These are phyloP conservation scores for Trametes cubensis DNA, from an alignment of 768 basidiomycete genomes.

Conservation along the genomic window DNA sequence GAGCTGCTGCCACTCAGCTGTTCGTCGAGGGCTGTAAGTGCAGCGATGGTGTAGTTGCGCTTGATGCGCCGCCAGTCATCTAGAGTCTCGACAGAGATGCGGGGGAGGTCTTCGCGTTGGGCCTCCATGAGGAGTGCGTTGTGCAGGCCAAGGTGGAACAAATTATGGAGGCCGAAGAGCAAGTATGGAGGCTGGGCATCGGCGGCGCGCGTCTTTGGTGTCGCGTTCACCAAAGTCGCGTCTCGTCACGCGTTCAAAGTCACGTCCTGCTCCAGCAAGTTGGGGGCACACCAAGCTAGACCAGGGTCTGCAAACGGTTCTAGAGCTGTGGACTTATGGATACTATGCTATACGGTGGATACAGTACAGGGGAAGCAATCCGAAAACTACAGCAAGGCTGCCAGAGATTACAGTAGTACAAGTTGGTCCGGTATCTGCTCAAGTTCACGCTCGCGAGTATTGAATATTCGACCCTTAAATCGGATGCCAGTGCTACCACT, in stretches of 20 bases:
- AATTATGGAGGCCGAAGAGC: background rate
- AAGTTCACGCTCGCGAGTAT: background rate
- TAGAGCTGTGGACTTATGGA: too few species aligned
- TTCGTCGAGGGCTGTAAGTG: slow-evolving; percentile 49
- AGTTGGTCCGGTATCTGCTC: background rate
- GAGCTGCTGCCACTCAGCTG: slow-evolving; percentile 46
- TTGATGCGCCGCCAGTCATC: slow-evolving; percentile 69
- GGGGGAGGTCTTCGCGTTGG: slow-evolving; percentile 45
- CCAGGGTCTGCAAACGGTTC: too few species aligned
- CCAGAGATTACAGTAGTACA: background rate
- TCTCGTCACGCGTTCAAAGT: slow-evolving; percentile 1
- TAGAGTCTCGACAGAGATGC: slow-evolving; percentile 66
- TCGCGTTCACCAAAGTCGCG: background rate
- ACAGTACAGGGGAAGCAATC: too few species aligned
- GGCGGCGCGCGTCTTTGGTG: background rate
- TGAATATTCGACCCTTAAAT: background rate
- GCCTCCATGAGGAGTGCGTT: slow-evolving; percentile 32
- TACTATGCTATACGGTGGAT: background rate
- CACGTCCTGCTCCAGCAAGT: background rate
- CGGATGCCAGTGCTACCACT: slow-evolving; percentile 26
- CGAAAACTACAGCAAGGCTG: too few species aligned
- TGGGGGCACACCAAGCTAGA: too few species aligned
- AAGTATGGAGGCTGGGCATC: background rate
- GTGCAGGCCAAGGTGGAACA: background rate
- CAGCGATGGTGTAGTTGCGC: slow-evolving; percentile 50